Evolutionary conservation across 805 yeast species (phyloP).

Genomic region (Teunomyces cretensis): DNA sequence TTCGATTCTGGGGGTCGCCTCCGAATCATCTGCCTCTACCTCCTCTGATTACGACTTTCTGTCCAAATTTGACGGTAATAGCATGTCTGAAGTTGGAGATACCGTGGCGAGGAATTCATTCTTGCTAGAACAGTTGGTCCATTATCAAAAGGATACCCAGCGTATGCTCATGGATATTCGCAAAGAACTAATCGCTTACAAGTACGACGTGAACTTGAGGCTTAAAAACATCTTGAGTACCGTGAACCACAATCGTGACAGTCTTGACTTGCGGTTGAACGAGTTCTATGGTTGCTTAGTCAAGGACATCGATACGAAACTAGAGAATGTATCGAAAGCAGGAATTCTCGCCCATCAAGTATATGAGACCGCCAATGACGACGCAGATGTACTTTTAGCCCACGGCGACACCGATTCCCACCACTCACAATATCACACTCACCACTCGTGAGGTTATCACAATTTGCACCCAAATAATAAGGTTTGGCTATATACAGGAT

Average conservation of each 20-base stretch:
- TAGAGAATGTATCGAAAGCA: background rate
- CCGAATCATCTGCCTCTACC: background rate
- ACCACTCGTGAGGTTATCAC: background rate
- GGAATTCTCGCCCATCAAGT: background rate
- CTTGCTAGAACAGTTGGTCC: conserved; percentile 7
- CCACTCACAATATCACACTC: background rate
- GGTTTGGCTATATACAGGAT: background rate
- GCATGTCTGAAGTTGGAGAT: background rate
- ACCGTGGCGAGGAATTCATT: background rate
- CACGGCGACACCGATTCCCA: background rate
- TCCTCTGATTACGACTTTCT: background rate
- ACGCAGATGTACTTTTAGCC: background rate
- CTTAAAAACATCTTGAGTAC: conserved; percentile 3
- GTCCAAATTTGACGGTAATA: background rate
- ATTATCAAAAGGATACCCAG: conserved; percentile 6
- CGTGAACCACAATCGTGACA: conserved; percentile 7
- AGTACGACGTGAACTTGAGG: conserved; percentile 8
- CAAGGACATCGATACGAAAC: background rate
- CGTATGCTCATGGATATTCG: conserved; percentile 3
- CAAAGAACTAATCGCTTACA: conserved; percentile 8
- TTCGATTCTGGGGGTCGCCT: background rate
- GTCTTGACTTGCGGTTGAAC: conserved; percentile 5
- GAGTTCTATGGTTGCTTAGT: background rate
- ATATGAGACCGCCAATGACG: background rate
- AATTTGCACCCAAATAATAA: background rate